Evolutionary conservation across 2,329 filamentous ascomycete species (phyloP).

Genomic region (Talaromyces verruculosus): DNA sequence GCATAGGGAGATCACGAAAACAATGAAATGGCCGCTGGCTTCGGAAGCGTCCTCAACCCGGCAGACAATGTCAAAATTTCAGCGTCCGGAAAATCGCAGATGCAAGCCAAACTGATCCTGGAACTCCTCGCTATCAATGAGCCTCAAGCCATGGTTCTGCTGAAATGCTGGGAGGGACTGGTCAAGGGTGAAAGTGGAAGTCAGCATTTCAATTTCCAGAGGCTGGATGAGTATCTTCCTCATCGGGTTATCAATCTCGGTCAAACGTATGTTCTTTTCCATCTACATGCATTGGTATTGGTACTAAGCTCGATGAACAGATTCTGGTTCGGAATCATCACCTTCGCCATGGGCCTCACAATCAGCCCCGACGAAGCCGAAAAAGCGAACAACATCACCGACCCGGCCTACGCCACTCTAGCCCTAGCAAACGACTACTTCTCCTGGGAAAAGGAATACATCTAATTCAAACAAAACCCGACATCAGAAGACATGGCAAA

Average conservation of each 20-base stretch:
- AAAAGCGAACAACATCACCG: conserved; percentile 23
- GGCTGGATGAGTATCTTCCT: conserved; percentile 31
- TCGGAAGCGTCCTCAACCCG: conserved; percentile 25
- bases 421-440: conserved; percentile 43
- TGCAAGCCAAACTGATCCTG: conserved; percentile 6
- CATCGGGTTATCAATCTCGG: conserved; percentile 31
- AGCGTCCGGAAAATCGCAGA: not conserved
- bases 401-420: conserved; percentile 31
- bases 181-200: not conserved
- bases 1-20: conserved; percentile 33
- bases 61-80: conserved; percentile 8
- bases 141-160: not conserved
- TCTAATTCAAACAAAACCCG: conserved; percentile 23
- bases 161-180: conserved; percentile 6
- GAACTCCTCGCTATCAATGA: not conserved
- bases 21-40: conserved; percentile 25
- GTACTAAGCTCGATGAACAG: not conserved
- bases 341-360: conserved; percentile 10
- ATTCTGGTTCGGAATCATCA: conserved; percentile 10
- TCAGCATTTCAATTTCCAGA: conserved; percentile 24
- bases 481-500: conserved; percentile 36
- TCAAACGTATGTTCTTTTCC: conserved; percentile 27
- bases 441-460: conserved; percentile 41
- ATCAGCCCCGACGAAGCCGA: not conserved
- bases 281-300: not conserved